Evolutionary conservation across 208 protist species (phyloP).

Genomic region (Phytomonas serpens): DNA sequence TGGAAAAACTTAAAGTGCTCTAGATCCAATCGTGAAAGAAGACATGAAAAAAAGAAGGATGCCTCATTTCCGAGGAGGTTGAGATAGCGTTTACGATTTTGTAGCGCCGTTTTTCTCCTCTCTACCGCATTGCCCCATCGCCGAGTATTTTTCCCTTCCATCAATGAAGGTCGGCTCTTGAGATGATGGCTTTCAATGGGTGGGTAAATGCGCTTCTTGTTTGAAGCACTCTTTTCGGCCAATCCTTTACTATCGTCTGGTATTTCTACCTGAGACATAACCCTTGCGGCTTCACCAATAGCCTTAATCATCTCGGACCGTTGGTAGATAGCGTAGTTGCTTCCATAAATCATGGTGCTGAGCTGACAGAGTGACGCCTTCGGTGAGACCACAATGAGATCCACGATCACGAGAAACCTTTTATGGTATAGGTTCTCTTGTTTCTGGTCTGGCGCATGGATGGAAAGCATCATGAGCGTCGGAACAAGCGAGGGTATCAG

Average conservation of each 20-base stretch:
- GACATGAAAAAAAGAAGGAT: conserved; percentile 33
- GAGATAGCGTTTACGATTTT: conserved; percentile 15
- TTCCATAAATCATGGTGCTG: conserved; percentile 45
- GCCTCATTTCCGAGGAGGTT: conserved; percentile 43
- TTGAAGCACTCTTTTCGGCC: background rate
- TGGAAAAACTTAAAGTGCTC: conserved; percentile 69
- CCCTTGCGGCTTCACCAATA: conserved; percentile 46
- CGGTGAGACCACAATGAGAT: conserved; percentile 43
- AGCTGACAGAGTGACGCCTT: conserved; percentile 33
- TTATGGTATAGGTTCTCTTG: conserved; percentile 29
- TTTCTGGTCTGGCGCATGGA: conserved; percentile 53
- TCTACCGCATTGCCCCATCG: conserved; percentile 50
- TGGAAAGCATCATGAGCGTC: conserved; percentile 33
- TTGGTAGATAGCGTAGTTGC: conserved; percentile 58
- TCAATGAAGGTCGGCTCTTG: conserved; percentile 21
- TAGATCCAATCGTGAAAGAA: conserved; percentile 33
- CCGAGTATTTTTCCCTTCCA: conserved; percentile 47
- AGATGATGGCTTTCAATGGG: conserved; percentile 33
- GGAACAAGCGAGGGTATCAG: conserved; percentile 43
- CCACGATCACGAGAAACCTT: conserved; percentile 34
- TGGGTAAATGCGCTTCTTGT: conserved; percentile 47
- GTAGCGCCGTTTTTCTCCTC: conserved; percentile 14
- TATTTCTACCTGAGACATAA: conserved; percentile 32
- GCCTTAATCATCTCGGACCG: conserved; percentile 47
- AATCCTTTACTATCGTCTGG: background rate